Evolutionary conservation across 2,329 filamentous ascomycete genomes (phyloP).

Genomic region (Amauroascus verrucosus): DNA sequence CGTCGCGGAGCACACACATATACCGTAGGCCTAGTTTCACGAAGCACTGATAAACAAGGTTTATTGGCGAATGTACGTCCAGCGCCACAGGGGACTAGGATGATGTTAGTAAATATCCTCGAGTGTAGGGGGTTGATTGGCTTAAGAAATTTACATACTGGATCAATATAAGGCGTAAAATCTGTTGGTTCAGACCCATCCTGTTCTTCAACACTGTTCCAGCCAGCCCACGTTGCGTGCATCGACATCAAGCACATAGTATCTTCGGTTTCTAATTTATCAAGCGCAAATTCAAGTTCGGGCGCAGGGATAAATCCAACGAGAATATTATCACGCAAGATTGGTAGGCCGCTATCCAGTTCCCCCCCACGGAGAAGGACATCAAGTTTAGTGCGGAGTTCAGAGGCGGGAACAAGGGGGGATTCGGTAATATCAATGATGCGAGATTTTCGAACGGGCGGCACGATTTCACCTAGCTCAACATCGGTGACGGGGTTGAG

Average conservation of each 20-base stretch:
- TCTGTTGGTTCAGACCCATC: slow-evolving; percentile 57
- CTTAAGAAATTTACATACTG: slow-evolving; percentile 48
- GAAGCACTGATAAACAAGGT: slow-evolving; percentile 93
- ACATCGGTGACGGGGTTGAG: slow-evolving; percentile 83
- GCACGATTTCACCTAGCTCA: slow-evolving; percentile 76
- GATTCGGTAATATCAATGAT: slow-evolving; percentile 83
- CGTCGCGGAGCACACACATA: slow-evolving; percentile 77
- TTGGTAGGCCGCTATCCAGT: slow-evolving; percentile 81
- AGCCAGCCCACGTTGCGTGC: slow-evolving; percentile 43
- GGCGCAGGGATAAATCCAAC: slow-evolving; percentile 89
- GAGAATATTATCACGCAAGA: slow-evolving; percentile 65
- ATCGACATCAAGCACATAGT: slow-evolving; percentile 70
- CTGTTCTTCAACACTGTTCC: slow-evolving; percentile 46
- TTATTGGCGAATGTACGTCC: slow-evolving; percentile 82
- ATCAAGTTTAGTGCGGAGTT: slow-evolving; percentile 70
- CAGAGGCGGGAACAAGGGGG: slow-evolving; percentile 64
- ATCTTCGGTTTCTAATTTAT: slow-evolving; percentile 67
- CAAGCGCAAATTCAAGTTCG: slow-evolving; percentile 84
- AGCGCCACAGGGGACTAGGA: slow-evolving; percentile 67
- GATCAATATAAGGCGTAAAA: slow-evolving; percentile 85
- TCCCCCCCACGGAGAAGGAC: slow-evolving; percentile 75
- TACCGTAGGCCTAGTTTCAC: slow-evolving; percentile 87
- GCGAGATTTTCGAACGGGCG: slow-evolving; percentile 61
- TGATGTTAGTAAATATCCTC: slow-evolving; percentile 6
- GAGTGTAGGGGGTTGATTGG: no score